Evolutionary conservation across 768 basidiomycete genomes (phyloP), one percentile per base, ranked within the genome.

Genomic region (Dendrothele bispora): DNA sequence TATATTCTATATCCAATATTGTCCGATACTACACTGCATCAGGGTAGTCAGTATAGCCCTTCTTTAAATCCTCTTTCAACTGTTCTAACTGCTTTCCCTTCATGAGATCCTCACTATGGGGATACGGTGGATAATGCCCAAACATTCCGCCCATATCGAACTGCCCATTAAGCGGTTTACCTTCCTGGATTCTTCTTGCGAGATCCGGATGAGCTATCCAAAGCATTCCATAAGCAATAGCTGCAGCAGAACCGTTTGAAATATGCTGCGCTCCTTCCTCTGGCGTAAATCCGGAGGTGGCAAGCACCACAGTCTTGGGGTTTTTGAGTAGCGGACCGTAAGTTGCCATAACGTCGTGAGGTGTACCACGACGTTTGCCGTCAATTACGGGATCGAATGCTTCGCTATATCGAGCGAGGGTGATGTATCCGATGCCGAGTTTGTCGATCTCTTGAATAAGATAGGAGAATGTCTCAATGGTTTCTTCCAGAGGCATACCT

Each of bases 401-500:
- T 1, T 56, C 22, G 7, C 26, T 24, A 46, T 66, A 57, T 27
- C 60, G 53, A n/a, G 54, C 29, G 12, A 67, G 48, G 10, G 49
- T 29, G 27, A 66, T 53, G 47, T 66, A 66, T 2, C 55, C 55
- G 6, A 62, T 49, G 15, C 55, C 55, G 4, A 64, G 43, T 37
- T 58, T 52, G 42, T 61, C 53, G 1, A 57, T 56, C 39, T 61
- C 59, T 10, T 50, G 41, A 30, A 66, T 55, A 48, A 64, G 56
- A 41, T 67, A 54, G 3, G 32, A 43, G 43, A 43, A 67, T 0
- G 61, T 65, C 10, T 61, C 60, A 15, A 60, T 46, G 5, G 59
- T 64, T 21, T 68, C 64, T 24, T 60, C 39, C 15, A 65, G 41
- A 3, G 61, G 56, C 59, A 67, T 63, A 30, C n/a, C 69, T 72